Conservation (phyloP, 768 basidiomycete genomes). For the Psilocybe cubensis region DNA sequence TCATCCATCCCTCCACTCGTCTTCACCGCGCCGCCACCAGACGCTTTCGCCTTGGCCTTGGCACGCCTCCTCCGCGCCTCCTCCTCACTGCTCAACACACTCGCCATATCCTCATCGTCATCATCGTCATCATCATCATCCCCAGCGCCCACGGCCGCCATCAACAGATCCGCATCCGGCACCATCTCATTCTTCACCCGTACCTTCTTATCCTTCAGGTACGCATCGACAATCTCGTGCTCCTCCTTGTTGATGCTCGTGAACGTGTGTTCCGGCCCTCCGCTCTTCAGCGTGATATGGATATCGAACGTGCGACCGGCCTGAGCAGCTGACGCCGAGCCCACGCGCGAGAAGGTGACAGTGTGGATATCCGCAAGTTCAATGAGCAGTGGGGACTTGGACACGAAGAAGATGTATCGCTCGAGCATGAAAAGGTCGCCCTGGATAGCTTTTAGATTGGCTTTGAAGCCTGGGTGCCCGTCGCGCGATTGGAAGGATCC, state of each 20-base stretch:
- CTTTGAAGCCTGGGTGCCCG: slow-evolving; percentile 95
- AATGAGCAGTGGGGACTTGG: slow-evolving; percentile 89
- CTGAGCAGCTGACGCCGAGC: slow-evolving; percentile 77
- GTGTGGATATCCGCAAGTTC: slow-evolving; percentile 90
- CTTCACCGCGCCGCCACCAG: background rate
- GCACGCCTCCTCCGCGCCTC: slow-evolving; percentile 31
- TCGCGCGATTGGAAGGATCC: slow-evolving; percentile 90
- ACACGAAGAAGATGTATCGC: slow-evolving; percentile 97
- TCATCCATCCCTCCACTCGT: slow-evolving; percentile 58
- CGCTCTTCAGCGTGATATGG: slow-evolving; percentile 83
- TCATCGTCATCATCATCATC: slow-evolving; percentile 71
- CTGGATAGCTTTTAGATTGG: slow-evolving; percentile 94
- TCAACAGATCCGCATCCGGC: slow-evolving; percentile 79
- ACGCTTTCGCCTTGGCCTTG: slow-evolving; percentile 40
- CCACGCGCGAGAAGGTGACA: slow-evolving; percentile 92
- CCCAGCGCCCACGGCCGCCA: slow-evolving; percentile 67
- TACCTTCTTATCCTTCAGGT: slow-evolving; percentile 89
- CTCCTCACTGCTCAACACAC: slow-evolving; percentile 75
- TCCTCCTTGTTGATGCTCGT: slow-evolving; percentile 97
- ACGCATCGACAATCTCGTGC: slow-evolving; percentile 82
- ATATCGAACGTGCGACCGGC: slow-evolving; percentile 94
- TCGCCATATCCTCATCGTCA: slow-evolving; percentile 85
- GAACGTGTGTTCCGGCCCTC: slow-evolving; percentile 81
- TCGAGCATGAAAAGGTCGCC: slow-evolving; percentile 98
- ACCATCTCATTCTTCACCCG: slow-evolving; percentile 95